Percentiles rank a stretch among this genome's conserved stretches.
Conservation (phyloP, 176 grass and related monocot species). For the Rhynchospora pubera region DNA sequence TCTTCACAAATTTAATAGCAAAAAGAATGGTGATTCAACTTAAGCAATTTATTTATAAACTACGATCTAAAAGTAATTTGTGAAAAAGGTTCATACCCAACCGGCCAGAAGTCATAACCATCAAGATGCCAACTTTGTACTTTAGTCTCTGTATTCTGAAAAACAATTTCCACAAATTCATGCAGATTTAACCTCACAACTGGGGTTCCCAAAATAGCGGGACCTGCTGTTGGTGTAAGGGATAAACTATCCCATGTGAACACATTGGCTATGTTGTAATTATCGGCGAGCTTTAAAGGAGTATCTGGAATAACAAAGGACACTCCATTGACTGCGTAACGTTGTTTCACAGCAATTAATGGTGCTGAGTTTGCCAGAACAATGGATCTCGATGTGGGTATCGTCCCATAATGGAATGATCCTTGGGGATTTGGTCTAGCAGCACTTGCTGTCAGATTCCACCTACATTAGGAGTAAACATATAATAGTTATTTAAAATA, state of each 20-base stretch:
- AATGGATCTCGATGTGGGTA: conserved; percentile 52
- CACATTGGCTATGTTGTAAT: conserved; percentile 51
- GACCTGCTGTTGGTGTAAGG: not conserved
- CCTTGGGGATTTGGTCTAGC: conserved; percentile 94
- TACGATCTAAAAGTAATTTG: not conserved
- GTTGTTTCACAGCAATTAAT: conserved; percentile 23
- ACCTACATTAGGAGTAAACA: conserved; percentile 27
- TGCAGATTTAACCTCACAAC: conserved; percentile 59
- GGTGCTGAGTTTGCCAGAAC: conserved; percentile 33
- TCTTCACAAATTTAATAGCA: conserved; percentile 24
- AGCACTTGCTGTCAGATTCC: conserved; percentile 84
- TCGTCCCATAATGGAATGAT: conserved; percentile 71
- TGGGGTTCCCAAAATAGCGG: conserved; percentile 32
- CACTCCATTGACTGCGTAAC: conserved; percentile 53
- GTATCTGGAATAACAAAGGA: conserved; percentile 67
- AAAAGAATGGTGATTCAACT: not conserved
- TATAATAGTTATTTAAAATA: not conserved
- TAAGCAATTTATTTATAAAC: not conserved
- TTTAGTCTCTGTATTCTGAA: conserved; percentile 64
- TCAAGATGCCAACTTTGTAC: conserved; percentile 82
- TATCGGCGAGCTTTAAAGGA: conserved; percentile 77
- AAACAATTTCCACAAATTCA: conserved; percentile 84
- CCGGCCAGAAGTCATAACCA: conserved; percentile 89
- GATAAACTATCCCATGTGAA: conserved; percentile 65
- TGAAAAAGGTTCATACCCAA: conserved; percentile 39